Base-by-base conservation (phyloP, 352 stramenopile genomes). In the Plasmopara halstedii region DNA sequence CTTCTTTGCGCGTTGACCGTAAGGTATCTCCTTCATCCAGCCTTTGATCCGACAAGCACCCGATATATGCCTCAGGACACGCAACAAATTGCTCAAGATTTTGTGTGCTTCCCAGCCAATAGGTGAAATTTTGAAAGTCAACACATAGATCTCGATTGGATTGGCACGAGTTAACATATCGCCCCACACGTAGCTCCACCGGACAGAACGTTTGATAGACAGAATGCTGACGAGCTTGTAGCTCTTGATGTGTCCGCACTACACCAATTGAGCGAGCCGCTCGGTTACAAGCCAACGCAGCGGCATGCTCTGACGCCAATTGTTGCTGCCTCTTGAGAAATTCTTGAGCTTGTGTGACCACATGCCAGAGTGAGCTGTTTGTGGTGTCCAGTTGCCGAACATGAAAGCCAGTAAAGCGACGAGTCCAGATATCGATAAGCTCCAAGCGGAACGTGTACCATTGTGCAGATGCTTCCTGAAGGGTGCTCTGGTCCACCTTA, bases 191-290 rank as follows among this genome's bases (percentile, higher is more conserved):
- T 13, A 88, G 68, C 18, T 82, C 72, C 2, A 88, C 70, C 11
- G 77, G 77, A 22, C 77, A 88, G 19, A 83, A 86, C 3, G 56
- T 46, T 27, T 64, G 64, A 19, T 77, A 79, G 31, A 52, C 42
- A 13, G 42, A 22, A 22, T 88, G 67, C 3, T 53, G 35, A 6
- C 66, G 64, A 2, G 44, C 32, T 22, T 47, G 41, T 10, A 85
- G 41, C 2, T 50, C 40, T 10, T 50, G 11, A n/a, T 49, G 19
- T 4, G 63, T 42, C 1, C 62, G 59, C 0, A 73, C 27, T 2
- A 85, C 59, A 15, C 73, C 62, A 9, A 71, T 33, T 0, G 62
- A 50, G 3, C 34, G 34, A 27, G 47, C 39, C 19, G 57, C 43
- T 52, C 38, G 25, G 17, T 43, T 46, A 25, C 42, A 66, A 38